Percentiles rank a stretch among this genome's conserved stretches.
Conservation (phyloP, 768 basidiomycete genomes). For the Tylopilus sp. region DNA sequence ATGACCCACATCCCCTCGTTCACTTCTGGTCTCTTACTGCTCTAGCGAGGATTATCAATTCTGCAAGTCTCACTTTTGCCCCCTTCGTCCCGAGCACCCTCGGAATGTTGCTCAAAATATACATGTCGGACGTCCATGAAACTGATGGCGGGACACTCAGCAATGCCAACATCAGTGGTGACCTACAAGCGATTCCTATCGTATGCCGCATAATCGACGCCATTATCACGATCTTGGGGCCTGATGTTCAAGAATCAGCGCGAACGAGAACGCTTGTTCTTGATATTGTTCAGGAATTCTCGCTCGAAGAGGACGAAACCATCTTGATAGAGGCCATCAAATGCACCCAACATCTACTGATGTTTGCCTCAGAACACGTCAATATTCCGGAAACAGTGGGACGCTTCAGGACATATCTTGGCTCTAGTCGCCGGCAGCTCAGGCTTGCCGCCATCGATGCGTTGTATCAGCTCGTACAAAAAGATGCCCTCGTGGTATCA, state of each 20-base stretch:
- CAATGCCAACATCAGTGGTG: slow-evolving; percentile 84
- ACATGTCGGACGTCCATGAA: slow-evolving; percentile 88
- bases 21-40: slow-evolving; percentile 92
- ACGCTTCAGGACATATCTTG: slow-evolving; percentile 74
- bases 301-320: slow-evolving; percentile 80
- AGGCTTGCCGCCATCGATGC: slow-evolving; percentile 95
- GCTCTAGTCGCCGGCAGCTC: slow-evolving; percentile 76
- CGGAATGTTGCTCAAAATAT: slow-evolving; percentile 87
- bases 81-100: slow-evolving; percentile 87
- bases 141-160: slow-evolving; percentile 82
- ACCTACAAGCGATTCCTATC: slow-evolving; percentile 88
- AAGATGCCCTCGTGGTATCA: slow-evolving; percentile 88
- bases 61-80: slow-evolving; percentile 88
- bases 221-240: slow-evolving; percentile 89
- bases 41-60: slow-evolving; percentile 81
- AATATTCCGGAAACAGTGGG: slow-evolving; percentile 77
- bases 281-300: slow-evolving; percentile 82
- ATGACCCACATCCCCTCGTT: slow-evolving; percentile 94
- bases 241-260: slow-evolving; percentile 88
- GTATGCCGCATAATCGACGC: slow-evolving; percentile 92
- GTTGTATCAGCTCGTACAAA: slow-evolving; percentile 94
- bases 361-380: slow-evolving; percentile 88
- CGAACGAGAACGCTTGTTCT: slow-evolving; percentile 78
- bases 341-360: slow-evolving; percentile 94
- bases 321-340: slow-evolving; percentile 92